Percentiles rank a stretch among this genome's conserved stretches.
Evolutionary conservation across 2,329 filamentous ascomycete genomes (phyloP).

Genomic region (Gremmenia infestans): DNA sequence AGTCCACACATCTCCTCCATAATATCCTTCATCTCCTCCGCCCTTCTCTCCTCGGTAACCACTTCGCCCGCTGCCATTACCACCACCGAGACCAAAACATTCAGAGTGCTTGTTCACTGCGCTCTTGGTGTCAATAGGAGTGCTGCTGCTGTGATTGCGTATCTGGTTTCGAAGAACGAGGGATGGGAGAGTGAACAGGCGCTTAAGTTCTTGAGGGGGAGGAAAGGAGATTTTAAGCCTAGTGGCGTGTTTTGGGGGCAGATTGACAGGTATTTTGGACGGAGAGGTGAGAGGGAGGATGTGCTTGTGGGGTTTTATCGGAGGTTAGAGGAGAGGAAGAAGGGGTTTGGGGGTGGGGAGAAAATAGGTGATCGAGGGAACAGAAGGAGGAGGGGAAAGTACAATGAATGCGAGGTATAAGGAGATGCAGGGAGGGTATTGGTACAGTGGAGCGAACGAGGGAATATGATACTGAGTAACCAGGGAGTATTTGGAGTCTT

Average conservation of each 20-base stretch:
- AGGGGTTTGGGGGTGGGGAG: background rate
- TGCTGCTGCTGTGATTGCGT: conserved; percentile 3
- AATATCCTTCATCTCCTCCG: background rate
- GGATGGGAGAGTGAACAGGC: background rate
- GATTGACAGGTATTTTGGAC: conserved; percentile 7
- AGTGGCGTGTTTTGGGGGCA: background rate
- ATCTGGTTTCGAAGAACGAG: conserved; percentile 1
- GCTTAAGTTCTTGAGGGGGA: background rate
- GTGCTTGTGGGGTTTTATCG: background rate
- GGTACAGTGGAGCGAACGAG: no score
- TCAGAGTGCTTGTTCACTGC: conserved; percentile 6
- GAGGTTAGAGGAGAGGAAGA: no score
- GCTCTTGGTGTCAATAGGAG: conserved; percentile 4
- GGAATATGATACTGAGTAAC: background rate
- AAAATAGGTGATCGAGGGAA: background rate
- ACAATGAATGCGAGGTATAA: no score
- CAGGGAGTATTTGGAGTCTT: background rate
- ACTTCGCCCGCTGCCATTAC: no score
- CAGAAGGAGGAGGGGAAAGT: no score
- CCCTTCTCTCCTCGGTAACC: background rate
- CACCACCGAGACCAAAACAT: background rate
- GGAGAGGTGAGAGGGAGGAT: background rate
- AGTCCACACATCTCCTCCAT: background rate
- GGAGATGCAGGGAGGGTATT: background rate
- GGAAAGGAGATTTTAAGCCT: conserved; percentile 1